These are phyloP conservation scores for Wickerhamomyces tratensis DNA, from an alignment of 805 yeast genomes.

Conservation along the genomic window DNA sequence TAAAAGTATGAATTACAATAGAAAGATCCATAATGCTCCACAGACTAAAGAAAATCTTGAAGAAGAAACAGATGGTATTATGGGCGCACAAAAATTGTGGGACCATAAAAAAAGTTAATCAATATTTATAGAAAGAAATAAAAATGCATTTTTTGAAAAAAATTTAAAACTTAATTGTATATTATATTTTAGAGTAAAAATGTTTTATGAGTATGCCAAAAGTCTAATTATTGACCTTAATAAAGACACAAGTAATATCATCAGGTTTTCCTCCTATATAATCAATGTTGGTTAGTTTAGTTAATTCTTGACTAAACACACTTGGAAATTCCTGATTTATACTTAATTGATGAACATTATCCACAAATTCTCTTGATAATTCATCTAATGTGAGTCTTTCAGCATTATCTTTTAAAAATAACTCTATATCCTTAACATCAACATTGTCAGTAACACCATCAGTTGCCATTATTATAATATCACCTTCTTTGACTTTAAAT, in stretches of 20 bases:
- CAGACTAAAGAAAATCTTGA: no score
- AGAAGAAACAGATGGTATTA: no score
- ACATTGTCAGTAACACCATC: constrained; percentile 93
- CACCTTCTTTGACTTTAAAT: constrained; percentile 60
- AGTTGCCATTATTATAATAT: constrained; percentile 77
- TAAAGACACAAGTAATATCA: constrained; percentile 79
- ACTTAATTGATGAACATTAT: constrained; percentile 58
- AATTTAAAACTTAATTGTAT: no score
- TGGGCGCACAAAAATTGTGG: no score
- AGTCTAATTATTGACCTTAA: constrained; percentile 33
- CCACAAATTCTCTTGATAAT: constrained; percentile 48
- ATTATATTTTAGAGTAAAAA: constrained; percentile 3
- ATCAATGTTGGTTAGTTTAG: constrained; percentile 52
- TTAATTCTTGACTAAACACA: constrained; percentile 76
- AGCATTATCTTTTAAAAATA: constrained; percentile 47
- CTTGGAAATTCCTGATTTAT: constrained; percentile 68
- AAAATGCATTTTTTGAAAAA: no score
- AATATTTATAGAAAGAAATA: no score
- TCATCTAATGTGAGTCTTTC: constrained; percentile 28
- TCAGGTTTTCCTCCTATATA: constrained; percentile 93
- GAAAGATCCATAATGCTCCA: no score
- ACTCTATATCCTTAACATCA: constrained; percentile 58
- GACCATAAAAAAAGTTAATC: no score
- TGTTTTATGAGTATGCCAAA: constrained; percentile 1
- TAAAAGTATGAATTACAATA: no score